Percentiles rank a stretch among this genome's conserved stretches.
phyloP scores from a whole-genome alignment of 1,284 basidiomycete genomes.

The Marasmius sp. region DNA sequence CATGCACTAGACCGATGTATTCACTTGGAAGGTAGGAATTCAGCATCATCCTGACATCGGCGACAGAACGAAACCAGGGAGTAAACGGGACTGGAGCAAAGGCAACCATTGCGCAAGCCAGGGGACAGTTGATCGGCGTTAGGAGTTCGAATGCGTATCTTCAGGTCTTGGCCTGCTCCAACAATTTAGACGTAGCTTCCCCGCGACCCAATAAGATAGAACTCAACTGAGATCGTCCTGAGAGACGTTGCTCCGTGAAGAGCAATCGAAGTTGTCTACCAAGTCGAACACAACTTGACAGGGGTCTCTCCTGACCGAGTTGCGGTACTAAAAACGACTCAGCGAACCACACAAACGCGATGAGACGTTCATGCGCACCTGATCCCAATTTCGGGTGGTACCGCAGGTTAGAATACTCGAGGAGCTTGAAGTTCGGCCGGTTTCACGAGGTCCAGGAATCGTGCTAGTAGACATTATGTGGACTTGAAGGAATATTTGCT shows the following conservation, averaged over 20 bases:
- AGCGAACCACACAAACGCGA: not conserved
- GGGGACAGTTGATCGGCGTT: not conserved
- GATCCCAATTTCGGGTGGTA: not conserved
- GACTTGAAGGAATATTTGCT: not conserved
- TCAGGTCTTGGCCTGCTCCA: not conserved
- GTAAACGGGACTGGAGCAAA: conserved; percentile 22
- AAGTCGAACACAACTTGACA: not conserved
- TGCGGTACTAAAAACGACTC: not conserved
- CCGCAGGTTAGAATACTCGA: not conserved
- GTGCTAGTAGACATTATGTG: not conserved
- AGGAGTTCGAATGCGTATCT: not conserved
- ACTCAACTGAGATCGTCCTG: not conserved
- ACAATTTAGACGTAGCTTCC: not conserved
- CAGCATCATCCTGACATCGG: conserved; percentile 15
- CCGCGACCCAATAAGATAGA: not conserved
- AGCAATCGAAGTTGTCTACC: not conserved
- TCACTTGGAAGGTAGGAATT: no score
- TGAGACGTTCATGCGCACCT: no score
- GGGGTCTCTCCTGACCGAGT: not conserved
- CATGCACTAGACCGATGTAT: not conserved
- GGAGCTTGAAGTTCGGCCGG: not conserved
- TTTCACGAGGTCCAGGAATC: not conserved
- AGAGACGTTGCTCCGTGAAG: not conserved
- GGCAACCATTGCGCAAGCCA: not conserved
- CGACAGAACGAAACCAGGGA: conserved; percentile 24